phyloP scores from a whole-genome alignment of 495 filamentous ascomycete genomes.

The Copromyces sp. region DNA sequence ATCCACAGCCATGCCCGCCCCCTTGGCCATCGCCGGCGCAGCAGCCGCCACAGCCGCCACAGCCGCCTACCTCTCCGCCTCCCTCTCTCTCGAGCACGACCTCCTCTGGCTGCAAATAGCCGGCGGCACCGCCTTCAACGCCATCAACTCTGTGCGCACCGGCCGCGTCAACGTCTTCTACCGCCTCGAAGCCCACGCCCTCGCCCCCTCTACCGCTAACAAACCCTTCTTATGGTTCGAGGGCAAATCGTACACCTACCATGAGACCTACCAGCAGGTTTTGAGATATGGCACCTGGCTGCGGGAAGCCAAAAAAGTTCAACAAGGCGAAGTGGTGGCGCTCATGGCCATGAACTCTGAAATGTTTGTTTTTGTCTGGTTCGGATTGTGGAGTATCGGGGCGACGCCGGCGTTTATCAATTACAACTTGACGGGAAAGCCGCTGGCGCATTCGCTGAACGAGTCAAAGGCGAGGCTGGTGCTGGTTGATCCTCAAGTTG shows the following conservation, averaged over 20 bases:
- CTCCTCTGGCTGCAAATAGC: conserved; percentile 40
- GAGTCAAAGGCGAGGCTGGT: conserved; percentile 77
- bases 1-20: neutral
- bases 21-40: conserved; percentile 37
- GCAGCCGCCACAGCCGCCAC: conserved; percentile 51
- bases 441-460: conserved; percentile 40
- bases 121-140: conserved; percentile 28
- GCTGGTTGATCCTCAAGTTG: conserved; percentile 69
- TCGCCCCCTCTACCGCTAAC: conserved; percentile 41
- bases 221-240: conserved; percentile 62
- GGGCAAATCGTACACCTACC: conserved; percentile 64
- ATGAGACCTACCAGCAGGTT: conserved; percentile 58
- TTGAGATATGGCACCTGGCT: conserved; percentile 79
- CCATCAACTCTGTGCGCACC: conserved; percentile 35
- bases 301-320: conserved; percentile 52
- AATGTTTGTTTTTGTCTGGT: conserved; percentile 42
- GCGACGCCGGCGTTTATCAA: conserved; percentile 48
- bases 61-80: conserved; percentile 73
- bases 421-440: conserved; percentile 28
- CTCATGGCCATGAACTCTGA: conserved; percentile 79
- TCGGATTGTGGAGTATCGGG: conserved; percentile 36
- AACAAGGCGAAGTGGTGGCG: conserved; percentile 69
- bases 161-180: conserved; percentile 71
- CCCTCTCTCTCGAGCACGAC: conserved; percentile 60
- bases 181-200: conserved; percentile 57